Evolutionary conservation across 352 stramenopile species (phyloP).

Genomic region (Phytopythium delawarense): DNA sequence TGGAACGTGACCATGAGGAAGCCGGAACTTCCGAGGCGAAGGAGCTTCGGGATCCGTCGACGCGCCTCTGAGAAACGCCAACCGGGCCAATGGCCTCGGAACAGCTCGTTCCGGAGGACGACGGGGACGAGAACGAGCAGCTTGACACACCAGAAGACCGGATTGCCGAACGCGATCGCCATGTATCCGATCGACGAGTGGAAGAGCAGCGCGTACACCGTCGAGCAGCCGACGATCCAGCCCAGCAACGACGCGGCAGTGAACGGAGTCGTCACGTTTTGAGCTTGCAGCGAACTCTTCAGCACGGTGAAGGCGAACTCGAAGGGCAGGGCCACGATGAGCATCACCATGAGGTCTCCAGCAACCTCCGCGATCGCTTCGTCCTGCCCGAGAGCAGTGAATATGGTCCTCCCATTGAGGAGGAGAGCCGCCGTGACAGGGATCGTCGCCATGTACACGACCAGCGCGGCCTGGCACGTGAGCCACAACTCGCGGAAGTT

Average conservation of each 20-base stretch:
- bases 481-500: slow-evolving; percentile 33
- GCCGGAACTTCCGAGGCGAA: slow-evolving; percentile 11
- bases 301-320: slow-evolving; percentile 19
- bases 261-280: slow-evolving; percentile 38
- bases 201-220: slow-evolving; percentile 36
- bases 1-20: slow-evolving; percentile 16
- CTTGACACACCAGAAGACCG: slow-evolving; percentile 24
- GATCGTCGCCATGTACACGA: slow-evolving; percentile 15
- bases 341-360: slow-evolving; percentile 16
- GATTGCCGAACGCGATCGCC: slow-evolving; percentile 21
- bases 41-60: slow-evolving; percentile 11
- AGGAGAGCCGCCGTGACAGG: slow-evolving; percentile 12
- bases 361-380: slow-evolving; percentile 19
- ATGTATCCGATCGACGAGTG: slow-evolving; percentile 30
- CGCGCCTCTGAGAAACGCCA: slow-evolving; percentile 12
- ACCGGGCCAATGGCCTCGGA: slow-evolving; percentile 16
- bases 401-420: slow-evolving; percentile 18
- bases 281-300: slow-evolving; percentile 27
- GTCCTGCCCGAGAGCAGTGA: slow-evolving; percentile 31
- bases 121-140: slow-evolving; percentile 18
- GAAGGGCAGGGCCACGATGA: slow-evolving; percentile 19
- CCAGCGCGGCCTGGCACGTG: slow-evolving; percentile 29
- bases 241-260: slow-evolving; percentile 18
- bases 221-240: slow-evolving; percentile 12
- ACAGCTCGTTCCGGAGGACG: slow-evolving; percentile 18